These are phyloP conservation scores for Gastrolobium bilobum DNA, from an alignment of 306 rosid species.

Conservation along the genomic window DNA sequence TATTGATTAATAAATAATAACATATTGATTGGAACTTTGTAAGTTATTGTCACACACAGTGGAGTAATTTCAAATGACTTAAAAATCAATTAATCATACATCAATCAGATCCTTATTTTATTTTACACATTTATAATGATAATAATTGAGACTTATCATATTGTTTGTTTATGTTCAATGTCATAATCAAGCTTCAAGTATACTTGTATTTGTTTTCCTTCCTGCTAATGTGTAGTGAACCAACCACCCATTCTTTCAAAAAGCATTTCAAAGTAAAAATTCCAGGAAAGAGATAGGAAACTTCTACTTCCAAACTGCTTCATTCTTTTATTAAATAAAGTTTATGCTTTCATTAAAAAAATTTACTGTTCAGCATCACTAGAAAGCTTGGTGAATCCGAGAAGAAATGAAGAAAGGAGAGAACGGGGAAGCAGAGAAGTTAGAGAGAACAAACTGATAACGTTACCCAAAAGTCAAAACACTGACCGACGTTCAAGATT, in stretches of 20 bases:
- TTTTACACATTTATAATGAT: constrained; percentile 22
- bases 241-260: not conserved
- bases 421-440: not conserved
- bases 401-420: constrained; percentile 1
- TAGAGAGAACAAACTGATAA: constrained; percentile 9
- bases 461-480: not conserved
- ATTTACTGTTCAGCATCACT: not conserved
- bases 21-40: constrained; percentile 3
- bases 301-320: constrained; percentile 16
- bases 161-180: constrained; percentile 22
- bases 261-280: not conserved
- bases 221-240: constrained; percentile 8
- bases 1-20: constrained; percentile 16
- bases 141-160: not conserved
- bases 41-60: constrained; percentile 26
- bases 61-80: constrained; percentile 13
- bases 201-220: constrained; percentile 2
- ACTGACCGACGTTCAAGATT: not conserved
- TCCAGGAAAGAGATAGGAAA: not conserved
- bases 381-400: not conserved
- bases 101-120: not conserved
- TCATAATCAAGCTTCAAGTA: constrained; percentile 26
- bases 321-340: not conserved
- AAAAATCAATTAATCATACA: constrained; percentile 22
- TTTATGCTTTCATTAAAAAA: not conserved